Percentiles rank a stretch among this genome's conserved stretches.
These are phyloP conservation scores for Talaromyces liani DNA, from an alignment of 495 filamentous ascomycete genomes.

Conservation along the genomic window DNA sequence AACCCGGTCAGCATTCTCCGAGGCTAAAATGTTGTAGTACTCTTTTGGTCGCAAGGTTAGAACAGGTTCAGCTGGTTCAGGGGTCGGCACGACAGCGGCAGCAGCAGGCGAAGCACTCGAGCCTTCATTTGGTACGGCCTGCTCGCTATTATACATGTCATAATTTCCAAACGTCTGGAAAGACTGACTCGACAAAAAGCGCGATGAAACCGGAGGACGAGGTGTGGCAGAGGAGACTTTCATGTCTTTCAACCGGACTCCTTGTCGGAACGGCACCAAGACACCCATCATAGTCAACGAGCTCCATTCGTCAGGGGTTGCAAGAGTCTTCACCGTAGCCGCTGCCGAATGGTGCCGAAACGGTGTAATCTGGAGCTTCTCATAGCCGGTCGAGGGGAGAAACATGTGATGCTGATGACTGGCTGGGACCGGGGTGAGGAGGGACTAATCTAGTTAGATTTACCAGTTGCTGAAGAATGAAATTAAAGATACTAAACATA, in stretches of 20 bases:
- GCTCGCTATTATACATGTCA: background rate
- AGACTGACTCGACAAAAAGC: background rate
- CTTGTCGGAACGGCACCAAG: background rate
- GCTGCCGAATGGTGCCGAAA: background rate
- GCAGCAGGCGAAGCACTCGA: background rate
- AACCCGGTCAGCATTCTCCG: constrained; percentile 20
- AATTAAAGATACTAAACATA: background rate
- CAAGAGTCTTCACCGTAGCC: background rate
- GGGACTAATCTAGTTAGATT: background rate
- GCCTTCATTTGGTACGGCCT: background rate
- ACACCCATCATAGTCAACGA: background rate
- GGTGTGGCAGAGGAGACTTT: background rate
- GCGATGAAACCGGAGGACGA: background rate
- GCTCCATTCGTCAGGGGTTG: background rate
- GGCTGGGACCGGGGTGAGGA: background rate
- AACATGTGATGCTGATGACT: background rate
- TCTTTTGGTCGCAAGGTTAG: background rate
- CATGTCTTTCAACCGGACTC: background rate
- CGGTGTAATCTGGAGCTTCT: background rate
- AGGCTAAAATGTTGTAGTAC: background rate
- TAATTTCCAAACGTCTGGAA: background rate
- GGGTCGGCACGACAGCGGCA: background rate
- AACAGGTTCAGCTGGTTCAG: background rate
- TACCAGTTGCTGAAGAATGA: background rate
- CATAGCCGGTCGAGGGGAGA: background rate